Evolutionary conservation across 345 rosid species (phyloP), one percentile per base, ranked within the genome.

Genomic region (Boechera stricta): DNA sequence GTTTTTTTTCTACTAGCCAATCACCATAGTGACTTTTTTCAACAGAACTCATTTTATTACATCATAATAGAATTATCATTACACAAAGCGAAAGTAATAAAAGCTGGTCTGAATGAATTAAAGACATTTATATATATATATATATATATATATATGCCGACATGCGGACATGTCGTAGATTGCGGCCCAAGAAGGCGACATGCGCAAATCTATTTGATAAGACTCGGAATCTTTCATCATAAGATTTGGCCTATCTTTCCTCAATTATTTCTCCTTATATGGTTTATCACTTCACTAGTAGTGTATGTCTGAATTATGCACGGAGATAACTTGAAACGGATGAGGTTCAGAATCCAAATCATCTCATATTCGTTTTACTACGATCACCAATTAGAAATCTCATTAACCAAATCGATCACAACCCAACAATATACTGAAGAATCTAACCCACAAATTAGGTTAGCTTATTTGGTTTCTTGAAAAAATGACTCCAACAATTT

Each of bases 141-240:
- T 21, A 21, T 21, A 21, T 21, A 21, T 21, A 21, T 39, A 39
- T 39, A 63, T 56, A 9, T 11, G 72, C 73, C 79, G 73, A 75
- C 73, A 74, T 41, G 61, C 21, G 42, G 53, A 49, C 69, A 74
- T 75, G 66, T 48, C 56, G 33, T 58, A 67, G 79, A 75, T 39
- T 67, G 60, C 68, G 73, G 52, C 67, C 51, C 32, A 6, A n/a
- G 67, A 75, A 74, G 72, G 66, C 57, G 78, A 66, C 67, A 74
- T 66, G 78, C 15, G 53, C 73, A 38, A 39, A 75, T 75, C 68
- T 49, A 75, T 67, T 18, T 59, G 79, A 75, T 39, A 31, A 75
- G 79, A 67, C 74, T 49, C 16, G 36, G 61, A 68, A 75, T 67
- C 62, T 75, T 67, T 49, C 31, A 13, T 66, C 78, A 65, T 38